Conservation (phyloP, 768 basidiomycete genomes). For the Lactarius tabidus region DNA sequence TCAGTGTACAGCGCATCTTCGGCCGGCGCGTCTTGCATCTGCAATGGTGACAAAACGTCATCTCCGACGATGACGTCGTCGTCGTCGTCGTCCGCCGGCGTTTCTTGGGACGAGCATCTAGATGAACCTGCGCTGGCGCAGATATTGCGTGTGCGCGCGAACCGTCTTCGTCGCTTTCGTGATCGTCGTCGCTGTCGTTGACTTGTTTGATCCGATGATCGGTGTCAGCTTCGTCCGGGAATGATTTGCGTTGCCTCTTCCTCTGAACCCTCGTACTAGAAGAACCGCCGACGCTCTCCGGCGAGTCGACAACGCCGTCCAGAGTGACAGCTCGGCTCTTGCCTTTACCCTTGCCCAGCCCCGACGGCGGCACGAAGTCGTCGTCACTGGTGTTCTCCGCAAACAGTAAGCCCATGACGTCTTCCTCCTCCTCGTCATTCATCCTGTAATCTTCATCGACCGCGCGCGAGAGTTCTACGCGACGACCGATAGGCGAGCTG, state of each 20-base stretch:
- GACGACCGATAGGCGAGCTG: neutral
- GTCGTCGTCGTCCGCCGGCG: neutral
- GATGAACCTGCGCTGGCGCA: neutral
- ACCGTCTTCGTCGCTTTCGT: neutral
- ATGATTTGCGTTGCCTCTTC: slow-evolving; percentile 14
- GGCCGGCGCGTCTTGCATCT: slow-evolving; percentile 5
- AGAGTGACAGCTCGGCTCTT: neutral
- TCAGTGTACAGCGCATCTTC: slow-evolving; percentile 13
- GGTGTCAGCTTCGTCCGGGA: neutral
- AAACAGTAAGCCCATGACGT: slow-evolving; percentile 1
- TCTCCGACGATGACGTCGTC: too few species aligned
- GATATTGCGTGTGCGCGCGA: neutral
- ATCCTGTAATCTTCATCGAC: neutral
- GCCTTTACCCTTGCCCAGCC: neutral
- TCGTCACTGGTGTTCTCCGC: neutral
- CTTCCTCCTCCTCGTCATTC: neutral
- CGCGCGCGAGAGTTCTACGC: neutral
- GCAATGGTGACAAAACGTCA: slow-evolving; percentile 22
- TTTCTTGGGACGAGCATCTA: neutral
- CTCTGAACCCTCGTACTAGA: neutral
- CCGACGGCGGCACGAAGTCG: neutral
- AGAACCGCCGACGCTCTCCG: neutral
- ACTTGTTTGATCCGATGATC: neutral
- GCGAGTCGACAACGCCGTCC: neutral
- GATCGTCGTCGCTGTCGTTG: neutral